Conservation (phyloP, 2,329 filamentous ascomycete genomes). For the Colletotrichum lini region DNA sequence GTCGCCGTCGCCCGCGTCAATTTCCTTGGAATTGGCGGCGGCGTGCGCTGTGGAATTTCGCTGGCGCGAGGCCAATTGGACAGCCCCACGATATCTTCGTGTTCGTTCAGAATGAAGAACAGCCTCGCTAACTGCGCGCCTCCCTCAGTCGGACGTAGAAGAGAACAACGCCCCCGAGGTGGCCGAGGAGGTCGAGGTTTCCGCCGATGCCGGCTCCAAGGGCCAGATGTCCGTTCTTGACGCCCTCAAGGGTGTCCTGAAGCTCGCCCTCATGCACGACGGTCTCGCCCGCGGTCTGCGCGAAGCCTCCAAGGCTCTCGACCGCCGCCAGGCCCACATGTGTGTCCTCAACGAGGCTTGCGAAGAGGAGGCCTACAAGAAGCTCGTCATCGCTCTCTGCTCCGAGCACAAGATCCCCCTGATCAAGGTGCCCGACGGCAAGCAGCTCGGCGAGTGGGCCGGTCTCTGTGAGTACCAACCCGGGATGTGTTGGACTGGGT, state of each 20-base stretch:
- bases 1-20: neutral
- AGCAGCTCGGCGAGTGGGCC: slow-evolving; percentile 99
- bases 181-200: slow-evolving; percentile 93
- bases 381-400: slow-evolving; percentile 98
- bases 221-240: slow-evolving; percentile 98
- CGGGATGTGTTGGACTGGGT: neutral
- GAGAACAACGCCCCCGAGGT: slow-evolving; percentile 92
- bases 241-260: slow-evolving; percentile 98
- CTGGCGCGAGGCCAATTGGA: slow-evolving; percentile 5
- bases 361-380: slow-evolving; percentile 99
- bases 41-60: neutral
- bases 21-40: neutral
- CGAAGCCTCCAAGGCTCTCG: slow-evolving; percentile 98
- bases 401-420: slow-evolving; percentile 99
- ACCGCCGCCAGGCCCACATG: slow-evolving; percentile 99
- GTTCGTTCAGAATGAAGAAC: neutral
- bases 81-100: neutral
- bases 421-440: slow-evolving; percentile 99
- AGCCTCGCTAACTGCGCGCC: slow-evolving; percentile 43
- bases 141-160: slow-evolving; percentile 98
- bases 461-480: slow-evolving; percentile 87
- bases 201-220: slow-evolving; percentile 88
- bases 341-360: slow-evolving; percentile 99
- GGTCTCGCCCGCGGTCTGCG: slow-evolving; percentile 98
- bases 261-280: slow-evolving; percentile 99